A percentile compares a stretch with the other conserved stretches of the same genome.
Conservation (phyloP, 2,329 filamentous ascomycete species). For the Rutstroemia sp. region DNA sequence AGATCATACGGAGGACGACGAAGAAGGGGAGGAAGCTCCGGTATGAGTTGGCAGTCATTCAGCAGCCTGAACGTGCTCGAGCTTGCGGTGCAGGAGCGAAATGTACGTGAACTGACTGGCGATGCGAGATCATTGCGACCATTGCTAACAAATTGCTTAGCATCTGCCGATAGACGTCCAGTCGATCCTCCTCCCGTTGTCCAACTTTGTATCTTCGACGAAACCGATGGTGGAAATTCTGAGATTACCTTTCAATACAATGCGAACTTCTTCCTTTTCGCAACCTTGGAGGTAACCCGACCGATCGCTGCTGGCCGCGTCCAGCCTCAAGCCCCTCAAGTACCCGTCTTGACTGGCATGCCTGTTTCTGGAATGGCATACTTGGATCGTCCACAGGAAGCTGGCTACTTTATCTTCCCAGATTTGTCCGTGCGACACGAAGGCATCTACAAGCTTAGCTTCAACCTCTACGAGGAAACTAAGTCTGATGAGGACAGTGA, state of each 20-base stretch:
- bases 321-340: conserved; percentile 57
- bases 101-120: conserved; percentile 50
- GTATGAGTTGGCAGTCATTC: conserved; percentile 79
- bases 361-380: conserved; percentile 95
- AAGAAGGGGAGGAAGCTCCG: conserved; percentile 69
- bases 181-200: conserved; percentile 71
- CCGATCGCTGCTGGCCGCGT: conserved; percentile 76
- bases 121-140: background rate
- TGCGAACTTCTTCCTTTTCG: conserved; percentile 95
- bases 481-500: conserved; percentile 80
- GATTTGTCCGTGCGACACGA: conserved; percentile 95
- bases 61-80: conserved; percentile 89
- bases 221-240: conserved; percentile 37
- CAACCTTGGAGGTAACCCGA: conserved; percentile 80
- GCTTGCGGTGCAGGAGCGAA: conserved; percentile 94
- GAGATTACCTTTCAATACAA: conserved; percentile 81
- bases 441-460: conserved; percentile 83
- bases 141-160: conserved; percentile 11
- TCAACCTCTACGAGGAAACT: conserved; percentile 89
- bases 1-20: conserved; percentile 40
- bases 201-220: conserved; percentile 73
- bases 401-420: conserved; percentile 95
- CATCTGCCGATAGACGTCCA: conserved; percentile 19
- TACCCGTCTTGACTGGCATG: conserved; percentile 85
- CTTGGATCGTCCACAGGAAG: conserved; percentile 72